Evolutionary conservation across 345 rosid genomes (phyloP).

Genomic region (Hibiscus mutabilis): DNA sequence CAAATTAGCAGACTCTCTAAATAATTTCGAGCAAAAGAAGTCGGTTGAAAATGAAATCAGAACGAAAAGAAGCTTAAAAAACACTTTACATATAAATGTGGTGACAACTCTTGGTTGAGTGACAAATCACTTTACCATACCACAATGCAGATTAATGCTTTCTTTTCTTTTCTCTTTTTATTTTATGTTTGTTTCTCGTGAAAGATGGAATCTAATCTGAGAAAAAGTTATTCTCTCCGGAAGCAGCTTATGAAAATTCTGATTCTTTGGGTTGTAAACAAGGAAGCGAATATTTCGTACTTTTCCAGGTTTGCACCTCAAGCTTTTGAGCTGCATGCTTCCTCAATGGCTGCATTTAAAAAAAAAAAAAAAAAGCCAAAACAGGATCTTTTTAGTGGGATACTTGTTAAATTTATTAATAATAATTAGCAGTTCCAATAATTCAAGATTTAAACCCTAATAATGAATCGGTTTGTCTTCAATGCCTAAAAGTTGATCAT

Average conservation of each 20-base stretch:
- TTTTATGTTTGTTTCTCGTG: no score
- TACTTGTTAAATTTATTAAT: background rate
- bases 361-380: no score
- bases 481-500: background rate
- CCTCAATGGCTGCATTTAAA: background rate
- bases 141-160: background rate
- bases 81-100: background rate
- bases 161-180: background rate
- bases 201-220: background rate
- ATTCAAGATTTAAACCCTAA: constrained; percentile 15
- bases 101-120: background rate
- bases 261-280: constrained; percentile 16
- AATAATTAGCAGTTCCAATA: constrained; percentile 4
- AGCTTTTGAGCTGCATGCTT: background rate
- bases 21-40: background rate
- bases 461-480: background rate
- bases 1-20: background rate
- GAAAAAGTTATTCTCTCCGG: background rate
- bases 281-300: constrained; percentile 15
- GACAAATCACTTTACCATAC: background rate
- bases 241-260: constrained; percentile 17
- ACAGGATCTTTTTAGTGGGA: background rate
- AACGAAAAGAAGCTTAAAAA: background rate
- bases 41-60: no score
- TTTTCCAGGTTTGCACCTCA: constrained; percentile 13